Evolutionary conservation across 495 filamentous ascomycete species (phyloP), one percentile per base, ranked within the genome.

Genomic region (Aspergillus saccharolyticus): DNA sequence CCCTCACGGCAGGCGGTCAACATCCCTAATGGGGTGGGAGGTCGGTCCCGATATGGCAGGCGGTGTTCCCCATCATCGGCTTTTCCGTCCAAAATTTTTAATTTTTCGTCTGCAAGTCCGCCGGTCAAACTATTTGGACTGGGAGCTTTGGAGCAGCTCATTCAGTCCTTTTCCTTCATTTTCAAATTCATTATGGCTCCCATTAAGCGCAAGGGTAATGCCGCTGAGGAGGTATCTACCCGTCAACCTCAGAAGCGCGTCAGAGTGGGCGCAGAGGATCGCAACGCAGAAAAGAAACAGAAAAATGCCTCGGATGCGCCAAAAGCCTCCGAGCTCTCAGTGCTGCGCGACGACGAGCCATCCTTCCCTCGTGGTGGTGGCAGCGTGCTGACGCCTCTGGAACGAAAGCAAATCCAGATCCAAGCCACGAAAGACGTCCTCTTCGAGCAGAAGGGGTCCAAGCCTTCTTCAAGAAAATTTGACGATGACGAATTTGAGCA

Each of bases 361-460:
- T 74, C 91, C 24, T 98, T 98, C 67, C 94, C 95, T 66, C 84
- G 94, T 77, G 94, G 94, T 53, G 95, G 94, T 54, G 94, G 81
- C 15, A 94, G 90, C 68, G 80, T 95, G 46, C 75, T 98, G 71
- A 96, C 94, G 8, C 91, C 94, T 21, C 79, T 98, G 52, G 94
- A 98, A 69, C 85, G 94, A 62, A 96, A 96, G 75, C 89, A 97
- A 71, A 96, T 98, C 63, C 88, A 94, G 64, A 89, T 94, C 58
- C 87, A 97, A 71, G 94, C 94, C 25, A 91, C 85, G 61, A 84
- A 86, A 65, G 94, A 98, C 79, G 92, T 93, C 21, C 78, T 97
- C 9, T 97, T 97, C 66, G 94, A 97, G 74, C 85, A 95, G 62
- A 81, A 85, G 55, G 81, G 82, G 15, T 74, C 77, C 63, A 79